phyloP scores from a whole-genome alignment of 768 basidiomycete species.

The Lactifluus pinguis region DNA sequence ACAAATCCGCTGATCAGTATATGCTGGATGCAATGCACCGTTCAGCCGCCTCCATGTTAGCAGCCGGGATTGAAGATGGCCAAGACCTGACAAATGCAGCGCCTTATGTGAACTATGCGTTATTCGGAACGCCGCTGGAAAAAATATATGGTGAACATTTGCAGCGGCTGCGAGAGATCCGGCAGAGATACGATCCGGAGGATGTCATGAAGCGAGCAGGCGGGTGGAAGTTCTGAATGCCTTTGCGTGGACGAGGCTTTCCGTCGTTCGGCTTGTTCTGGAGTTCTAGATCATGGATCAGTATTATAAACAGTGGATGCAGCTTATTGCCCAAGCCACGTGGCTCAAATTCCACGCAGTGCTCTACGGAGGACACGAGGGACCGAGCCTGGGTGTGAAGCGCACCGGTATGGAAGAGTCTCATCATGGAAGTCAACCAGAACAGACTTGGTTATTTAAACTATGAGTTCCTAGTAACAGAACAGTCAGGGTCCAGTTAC shows the following conservation, averaged over 20 bases:
- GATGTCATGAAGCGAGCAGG: not conserved
- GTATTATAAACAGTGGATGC: too few species aligned
- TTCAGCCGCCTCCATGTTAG: not conserved
- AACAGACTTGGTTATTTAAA: too few species aligned
- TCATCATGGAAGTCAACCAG: too few species aligned
- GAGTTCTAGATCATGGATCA: not conserved
- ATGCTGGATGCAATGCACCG: not conserved
- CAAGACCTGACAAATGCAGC: slow-evolving; percentile 29
- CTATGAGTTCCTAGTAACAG: too few species aligned
- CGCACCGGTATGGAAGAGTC: too few species aligned
- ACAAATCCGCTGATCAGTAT: slow-evolving; percentile 28
- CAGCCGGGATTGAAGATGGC: not conserved
- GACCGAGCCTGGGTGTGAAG: too few species aligned
- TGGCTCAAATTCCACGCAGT: too few species aligned
- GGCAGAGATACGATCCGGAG: slow-evolving; percentile 41
- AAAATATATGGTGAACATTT: slow-evolving; percentile 45
- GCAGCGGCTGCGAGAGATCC: slow-evolving; percentile 31
- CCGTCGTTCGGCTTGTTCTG: not conserved
- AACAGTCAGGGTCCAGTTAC: too few species aligned
- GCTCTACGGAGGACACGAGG: too few species aligned
- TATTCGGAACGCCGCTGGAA: slow-evolving; percentile 40
- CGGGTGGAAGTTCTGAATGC: slow-evolving; percentile 8
- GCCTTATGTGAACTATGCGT: slow-evolving; percentile 55
- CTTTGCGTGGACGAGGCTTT: not conserved
- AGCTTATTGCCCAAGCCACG: too few species aligned